A percentile compares a stretch with the other conserved stretches of the same genome.
phyloP scores from a whole-genome alignment of 2,329 filamentous ascomycete species.

The Monosporascus sp. region DNA sequence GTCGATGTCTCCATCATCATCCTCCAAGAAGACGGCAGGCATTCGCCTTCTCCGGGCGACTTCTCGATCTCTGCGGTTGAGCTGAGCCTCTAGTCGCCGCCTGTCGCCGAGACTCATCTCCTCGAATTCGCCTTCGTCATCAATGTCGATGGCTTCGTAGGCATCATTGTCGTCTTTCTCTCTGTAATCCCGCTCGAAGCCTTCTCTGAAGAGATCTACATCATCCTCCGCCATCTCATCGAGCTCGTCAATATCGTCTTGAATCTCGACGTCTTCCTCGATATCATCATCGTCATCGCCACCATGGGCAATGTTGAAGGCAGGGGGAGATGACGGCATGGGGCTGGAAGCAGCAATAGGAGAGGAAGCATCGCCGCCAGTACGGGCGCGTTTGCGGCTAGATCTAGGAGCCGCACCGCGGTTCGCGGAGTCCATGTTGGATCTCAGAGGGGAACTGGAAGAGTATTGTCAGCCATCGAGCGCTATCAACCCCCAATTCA shows the following conservation, averaged over 20 bases:
- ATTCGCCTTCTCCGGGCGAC: constrained; percentile 62
- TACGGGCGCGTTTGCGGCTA: constrained; percentile 53
- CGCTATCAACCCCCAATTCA: no score
- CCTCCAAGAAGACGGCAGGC: constrained; percentile 74
- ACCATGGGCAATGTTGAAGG: constrained; percentile 60
- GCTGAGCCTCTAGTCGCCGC: constrained; percentile 65
- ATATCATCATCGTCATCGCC: constrained; percentile 68
- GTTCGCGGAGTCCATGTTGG: constrained; percentile 79
- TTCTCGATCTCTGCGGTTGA: constrained; percentile 71
- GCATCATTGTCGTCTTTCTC: constrained; percentile 61
- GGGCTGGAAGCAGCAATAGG: constrained; percentile 54
- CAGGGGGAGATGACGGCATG: constrained; percentile 62
- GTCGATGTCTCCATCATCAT: constrained; percentile 80
- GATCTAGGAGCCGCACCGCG: constrained; percentile 55
- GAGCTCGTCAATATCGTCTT: constrained; percentile 70
- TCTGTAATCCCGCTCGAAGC: constrained; percentile 67
- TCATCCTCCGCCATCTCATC: constrained; percentile 80
- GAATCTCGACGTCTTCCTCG: constrained; percentile 65
- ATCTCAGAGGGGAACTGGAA: constrained; percentile 73
- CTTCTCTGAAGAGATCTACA: constrained; percentile 71
- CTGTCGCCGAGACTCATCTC: constrained; percentile 62
- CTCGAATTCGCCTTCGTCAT: constrained; percentile 73
- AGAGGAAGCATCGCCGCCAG: constrained; percentile 45
- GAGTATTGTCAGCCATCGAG: constrained; percentile 2
- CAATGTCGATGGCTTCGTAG: constrained; percentile 69